Percentiles rank a stretch among this genome's conserved stretches.
Evolutionary conservation across 768 basidiomycete species (phyloP).

Genomic region (Crepidotus variabilis): DNA sequence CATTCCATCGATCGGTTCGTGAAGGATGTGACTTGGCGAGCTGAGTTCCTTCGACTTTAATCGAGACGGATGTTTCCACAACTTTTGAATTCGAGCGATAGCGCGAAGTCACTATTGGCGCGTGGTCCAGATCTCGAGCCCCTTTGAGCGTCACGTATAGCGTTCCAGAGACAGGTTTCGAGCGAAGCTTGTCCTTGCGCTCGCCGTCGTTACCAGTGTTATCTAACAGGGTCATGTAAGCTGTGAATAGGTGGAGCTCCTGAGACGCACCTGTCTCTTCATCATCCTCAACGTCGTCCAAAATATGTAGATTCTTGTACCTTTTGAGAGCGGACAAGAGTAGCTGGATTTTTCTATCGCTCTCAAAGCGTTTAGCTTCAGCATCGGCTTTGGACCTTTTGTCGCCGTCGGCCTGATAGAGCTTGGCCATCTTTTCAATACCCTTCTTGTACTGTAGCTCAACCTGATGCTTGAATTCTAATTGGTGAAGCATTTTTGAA

Average conservation of each 20-base stretch:
- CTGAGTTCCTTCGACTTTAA: slow-evolving; percentile 96
- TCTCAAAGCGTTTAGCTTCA: slow-evolving; percentile 90
- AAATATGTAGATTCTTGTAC: slow-evolving; percentile 93
- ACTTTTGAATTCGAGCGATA: slow-evolving; percentile 76
- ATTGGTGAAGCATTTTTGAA: slow-evolving; percentile 95
- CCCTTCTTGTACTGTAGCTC: slow-evolving; percentile 98
- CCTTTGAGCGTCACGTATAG: slow-evolving; percentile 84
- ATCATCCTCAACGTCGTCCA: slow-evolving; percentile 89
- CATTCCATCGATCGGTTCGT: slow-evolving; percentile 95
- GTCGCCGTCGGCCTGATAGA: slow-evolving; percentile 96
- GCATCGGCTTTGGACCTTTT: slow-evolving; percentile 93
- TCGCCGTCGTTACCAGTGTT: slow-evolving; percentile 71
- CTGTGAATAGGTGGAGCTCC: slow-evolving; percentile 5
- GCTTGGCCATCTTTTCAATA: slow-evolving; percentile 98
- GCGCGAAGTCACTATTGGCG: slow-evolving; percentile 63
- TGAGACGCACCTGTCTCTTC: slow-evolving; percentile 49
- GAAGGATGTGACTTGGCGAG: slow-evolving; percentile 89
- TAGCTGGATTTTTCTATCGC: slow-evolving; percentile 94
- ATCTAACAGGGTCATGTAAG: slow-evolving; percentile 19
- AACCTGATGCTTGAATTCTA: slow-evolving; percentile 98
- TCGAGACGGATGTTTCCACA: slow-evolving; percentile 85
- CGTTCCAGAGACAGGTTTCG: slow-evolving; percentile 93
- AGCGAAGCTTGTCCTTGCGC: slow-evolving; percentile 87
- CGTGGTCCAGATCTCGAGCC: slow-evolving; percentile 94
- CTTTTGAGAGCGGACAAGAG: slow-evolving; percentile 88